These are phyloP conservation scores for Trametes cubensis DNA, from an alignment of 768 basidiomycete genomes.

Conservation along the genomic window DNA sequence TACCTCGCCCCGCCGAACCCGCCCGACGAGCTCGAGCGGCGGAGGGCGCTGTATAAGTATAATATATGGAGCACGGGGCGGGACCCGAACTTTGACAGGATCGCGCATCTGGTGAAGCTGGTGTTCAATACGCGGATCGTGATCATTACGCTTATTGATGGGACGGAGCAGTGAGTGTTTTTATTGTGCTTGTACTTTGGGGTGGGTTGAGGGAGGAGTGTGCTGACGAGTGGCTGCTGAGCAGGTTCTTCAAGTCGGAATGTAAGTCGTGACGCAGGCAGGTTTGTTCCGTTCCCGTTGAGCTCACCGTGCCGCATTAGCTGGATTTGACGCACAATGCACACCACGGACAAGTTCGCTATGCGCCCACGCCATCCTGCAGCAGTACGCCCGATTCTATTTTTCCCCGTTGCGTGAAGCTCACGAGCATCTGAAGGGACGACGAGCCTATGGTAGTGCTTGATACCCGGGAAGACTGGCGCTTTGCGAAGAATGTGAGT, in stretches of 20 bases:
- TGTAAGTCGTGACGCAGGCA: conserved; percentile 48
- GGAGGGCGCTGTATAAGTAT: conserved; percentile 84
- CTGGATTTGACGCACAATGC: conserved; percentile 48
- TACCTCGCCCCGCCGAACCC: conserved; percentile 84
- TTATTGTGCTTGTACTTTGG: conserved; percentile 2
- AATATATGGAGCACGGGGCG: conserved; percentile 86
- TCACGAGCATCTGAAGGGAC: conserved; percentile 45
- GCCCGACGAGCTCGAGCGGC: conserved; percentile 79
- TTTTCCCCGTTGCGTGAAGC: neutral
- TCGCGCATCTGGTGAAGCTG: conserved; percentile 88
- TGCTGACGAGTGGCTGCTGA: conserved; percentile 4
- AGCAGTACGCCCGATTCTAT: conserved; percentile 52
- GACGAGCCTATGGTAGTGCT: conserved; percentile 88
- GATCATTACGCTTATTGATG: conserved; percentile 80
- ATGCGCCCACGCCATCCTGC: conserved; percentile 81
- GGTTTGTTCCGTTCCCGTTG: neutral
- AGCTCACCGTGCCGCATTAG: conserved; percentile 31
- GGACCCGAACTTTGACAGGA: conserved; percentile 91
- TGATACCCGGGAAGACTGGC: conserved; percentile 82
- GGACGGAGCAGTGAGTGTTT: conserved; percentile 70
- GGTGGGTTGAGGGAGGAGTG: neutral
- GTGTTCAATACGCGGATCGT: conserved; percentile 92
- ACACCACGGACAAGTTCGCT: conserved; percentile 68
- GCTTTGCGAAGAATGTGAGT: conserved; percentile 81
- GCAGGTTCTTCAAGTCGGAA: conserved; percentile 88